Percentiles rank a stretch among this genome's conserved stretches.
Conservation (phyloP, 176 grass and related monocot genomes). For the Secale cereale region DNA sequence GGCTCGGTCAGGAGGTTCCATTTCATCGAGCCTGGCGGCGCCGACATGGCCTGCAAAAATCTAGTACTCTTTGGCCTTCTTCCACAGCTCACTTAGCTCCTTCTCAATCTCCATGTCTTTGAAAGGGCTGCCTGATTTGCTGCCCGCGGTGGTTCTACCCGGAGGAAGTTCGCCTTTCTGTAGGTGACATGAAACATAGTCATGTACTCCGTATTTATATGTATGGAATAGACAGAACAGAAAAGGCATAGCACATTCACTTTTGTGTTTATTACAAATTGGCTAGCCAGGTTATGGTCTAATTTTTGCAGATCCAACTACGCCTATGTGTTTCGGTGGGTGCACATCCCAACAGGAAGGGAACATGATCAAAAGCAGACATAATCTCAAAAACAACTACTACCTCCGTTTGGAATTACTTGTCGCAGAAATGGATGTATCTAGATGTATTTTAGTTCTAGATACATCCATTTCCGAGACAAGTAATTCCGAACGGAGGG, state of each 20-base stretch:
- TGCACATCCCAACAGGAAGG: too few relatives aligned
- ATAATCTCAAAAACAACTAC: too few relatives aligned
- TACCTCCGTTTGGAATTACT: too few relatives aligned
- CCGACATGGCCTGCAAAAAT: background rate
- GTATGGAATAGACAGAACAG: background rate
- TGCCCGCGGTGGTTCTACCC: constrained; percentile 49
- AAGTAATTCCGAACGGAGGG: too few relatives aligned
- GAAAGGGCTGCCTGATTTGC: constrained; percentile 50
- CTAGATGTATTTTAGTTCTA: too few relatives aligned
- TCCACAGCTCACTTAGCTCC: constrained; percentile 80
- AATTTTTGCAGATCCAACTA: background rate
- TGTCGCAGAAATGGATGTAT: too few relatives aligned
- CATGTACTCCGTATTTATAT: too few relatives aligned
- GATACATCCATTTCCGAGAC: too few relatives aligned
- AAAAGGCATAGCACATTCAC: background rate
- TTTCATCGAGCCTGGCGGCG: background rate
- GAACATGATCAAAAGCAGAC: too few relatives aligned
- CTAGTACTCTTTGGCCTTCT: constrained; percentile 84
- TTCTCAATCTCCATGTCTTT: constrained; percentile 80
- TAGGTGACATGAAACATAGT: background rate
- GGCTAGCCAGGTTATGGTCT: background rate
- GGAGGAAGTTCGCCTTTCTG: constrained; percentile 94
- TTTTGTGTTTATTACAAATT: background rate
- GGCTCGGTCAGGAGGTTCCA: background rate
- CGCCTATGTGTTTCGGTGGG: too few relatives aligned